These are phyloP conservation scores for Rhodotorula sp. DNA, from an alignment of 1,284 basidiomycete species.

Conservation along the genomic window DNA sequence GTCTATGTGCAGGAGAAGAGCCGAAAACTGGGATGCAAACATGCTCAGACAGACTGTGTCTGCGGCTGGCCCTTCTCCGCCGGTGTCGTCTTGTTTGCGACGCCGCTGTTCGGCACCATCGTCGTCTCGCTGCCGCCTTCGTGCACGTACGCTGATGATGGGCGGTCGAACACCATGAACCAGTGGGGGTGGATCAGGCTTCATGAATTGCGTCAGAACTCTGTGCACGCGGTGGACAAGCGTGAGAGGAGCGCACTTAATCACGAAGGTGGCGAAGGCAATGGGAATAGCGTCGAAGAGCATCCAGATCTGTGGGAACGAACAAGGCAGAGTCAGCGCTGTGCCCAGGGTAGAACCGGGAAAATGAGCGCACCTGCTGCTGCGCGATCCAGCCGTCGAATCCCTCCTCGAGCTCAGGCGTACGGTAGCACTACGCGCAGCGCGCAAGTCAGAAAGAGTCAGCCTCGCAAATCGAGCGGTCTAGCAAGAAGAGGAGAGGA, in stretches of 20 bases:
- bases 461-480: too few relatives aligned
- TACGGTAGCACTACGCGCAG: constrained; percentile 18
- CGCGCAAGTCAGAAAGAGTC: too few relatives aligned
- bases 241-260: constrained; percentile 21
- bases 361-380: neutral
- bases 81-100: too few relatives aligned
- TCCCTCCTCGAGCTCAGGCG: constrained; percentile 27
- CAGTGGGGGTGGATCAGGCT: constrained; percentile 29
- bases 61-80: too few relatives aligned
- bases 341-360: too few relatives aligned
- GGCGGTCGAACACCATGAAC: constrained; percentile 9
- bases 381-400: constrained; percentile 24
- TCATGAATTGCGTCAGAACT: neutral
- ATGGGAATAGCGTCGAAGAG: constrained; percentile 28
- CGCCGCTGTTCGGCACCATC: neutral
- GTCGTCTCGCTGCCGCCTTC: neutral
- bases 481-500: too few relatives aligned
- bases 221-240: neutral
- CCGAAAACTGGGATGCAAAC: too few relatives aligned
- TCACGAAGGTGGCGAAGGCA: constrained; percentile 1
- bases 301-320: constrained; percentile 1
- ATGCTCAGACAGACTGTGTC: too few relatives aligned
- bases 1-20: too few relatives aligned
- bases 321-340: too few relatives aligned
- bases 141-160: too few relatives aligned